Percentiles rank a stretch among this genome's conserved stretches.
Evolutionary conservation across 495 filamentous ascomycete species (phyloP).

Genomic region (Bryoglossum gracile): DNA sequence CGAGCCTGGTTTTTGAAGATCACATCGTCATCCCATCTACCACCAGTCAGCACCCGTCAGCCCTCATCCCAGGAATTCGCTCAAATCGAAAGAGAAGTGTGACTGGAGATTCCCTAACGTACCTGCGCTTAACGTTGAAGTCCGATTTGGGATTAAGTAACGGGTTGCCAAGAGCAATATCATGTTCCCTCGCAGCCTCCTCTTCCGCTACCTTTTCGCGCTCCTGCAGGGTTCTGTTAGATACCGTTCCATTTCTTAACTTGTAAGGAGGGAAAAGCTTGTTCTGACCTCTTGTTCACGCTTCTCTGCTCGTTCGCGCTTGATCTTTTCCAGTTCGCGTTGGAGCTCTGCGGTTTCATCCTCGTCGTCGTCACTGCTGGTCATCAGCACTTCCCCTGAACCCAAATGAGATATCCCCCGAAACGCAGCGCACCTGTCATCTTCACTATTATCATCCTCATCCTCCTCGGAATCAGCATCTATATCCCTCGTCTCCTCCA

Average conservation of each 20-base stretch:
- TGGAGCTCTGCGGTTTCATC: conserved; percentile 87
- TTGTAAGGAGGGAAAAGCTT: conserved; percentile 15
- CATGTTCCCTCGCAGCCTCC: conserved; percentile 71
- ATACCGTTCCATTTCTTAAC: too few species aligned
- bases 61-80: too few species aligned
- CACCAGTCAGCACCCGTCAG: conserved; percentile 6
- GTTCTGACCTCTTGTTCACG: conserved; percentile 66
- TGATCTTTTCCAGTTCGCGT: conserved; percentile 91
- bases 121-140: conserved; percentile 64
- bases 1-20: conserved; percentile 98
- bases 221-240: conserved; percentile 47
- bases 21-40: conserved; percentile 96
- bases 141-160: conserved; percentile 68
- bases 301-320: conserved; percentile 78
- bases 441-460: conserved; percentile 61
- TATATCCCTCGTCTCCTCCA: conserved; percentile 83
- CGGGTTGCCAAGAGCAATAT: conserved; percentile 90
- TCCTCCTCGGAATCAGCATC: conserved; percentile 76
- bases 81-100: conserved; percentile 33
- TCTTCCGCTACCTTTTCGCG: conserved; percentile 69
- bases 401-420: too few species aligned
- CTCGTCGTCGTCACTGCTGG: conserved; percentile 62
- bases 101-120: conserved; percentile 20
- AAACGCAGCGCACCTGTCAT: conserved; percentile 46
- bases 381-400: conserved; percentile 1